A percentile compares a stretch with the other conserved stretches of the same genome.
Evolutionary conservation across 208 protist genomes (phyloP).

Genomic region (Acanthamoeba rhysodes): DNA sequence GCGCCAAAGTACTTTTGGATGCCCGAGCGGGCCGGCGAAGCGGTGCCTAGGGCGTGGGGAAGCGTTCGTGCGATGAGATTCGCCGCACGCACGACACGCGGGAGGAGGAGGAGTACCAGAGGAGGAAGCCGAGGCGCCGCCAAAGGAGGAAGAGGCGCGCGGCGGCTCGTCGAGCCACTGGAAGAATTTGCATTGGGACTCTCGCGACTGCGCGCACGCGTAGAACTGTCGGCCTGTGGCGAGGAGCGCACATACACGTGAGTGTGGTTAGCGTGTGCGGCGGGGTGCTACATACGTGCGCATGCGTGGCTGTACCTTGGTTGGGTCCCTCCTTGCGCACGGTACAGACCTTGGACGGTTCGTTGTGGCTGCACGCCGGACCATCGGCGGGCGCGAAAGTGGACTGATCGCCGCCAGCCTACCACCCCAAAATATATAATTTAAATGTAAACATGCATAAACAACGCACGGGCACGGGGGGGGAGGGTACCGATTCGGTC

Average conservation of each 20-base stretch:
- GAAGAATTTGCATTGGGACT: slow-evolving; percentile 19
- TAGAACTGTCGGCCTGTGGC: slow-evolving; percentile 13
- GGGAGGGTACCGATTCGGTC: not conserved
- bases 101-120: not conserved
- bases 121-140: no score
- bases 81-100: not conserved
- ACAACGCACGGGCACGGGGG: not conserved
- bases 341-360: slow-evolving; percentile 35
- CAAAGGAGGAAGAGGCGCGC: not conserved
- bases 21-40: not conserved
- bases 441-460: not conserved
- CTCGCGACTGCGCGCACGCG: not conserved
- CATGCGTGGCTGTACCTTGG: not conserved
- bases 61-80: not conserved
- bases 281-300: not conserved
- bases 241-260: not conserved
- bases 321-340: slow-evolving; percentile 66
- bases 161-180: slow-evolving; percentile 23
- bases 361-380: slow-evolving; percentile 3
- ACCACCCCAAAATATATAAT: not conserved
- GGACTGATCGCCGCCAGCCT: not conserved
- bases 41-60: not conserved
- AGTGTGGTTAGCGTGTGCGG: not conserved
- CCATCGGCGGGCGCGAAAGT: not conserved
- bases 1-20: slow-evolving; percentile 25